Evolutionary conservation across 2,329 filamentous ascomycete genomes (phyloP).

Genomic region (Fusarium mangiferae): DNA sequence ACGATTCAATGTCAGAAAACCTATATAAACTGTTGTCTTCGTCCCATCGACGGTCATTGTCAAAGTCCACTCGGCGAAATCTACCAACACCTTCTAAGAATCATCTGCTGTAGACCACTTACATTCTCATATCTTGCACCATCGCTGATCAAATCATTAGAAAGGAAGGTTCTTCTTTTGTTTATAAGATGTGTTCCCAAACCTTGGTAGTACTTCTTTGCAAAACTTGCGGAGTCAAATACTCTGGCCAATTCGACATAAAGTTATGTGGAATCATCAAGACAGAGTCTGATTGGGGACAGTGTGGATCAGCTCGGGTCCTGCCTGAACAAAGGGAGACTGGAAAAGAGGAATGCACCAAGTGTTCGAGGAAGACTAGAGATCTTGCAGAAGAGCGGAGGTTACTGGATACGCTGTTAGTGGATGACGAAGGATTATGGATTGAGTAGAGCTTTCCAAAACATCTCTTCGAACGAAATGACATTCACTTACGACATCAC

Average conservation of each 20-base stretch:
- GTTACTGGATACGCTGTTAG: neutral
- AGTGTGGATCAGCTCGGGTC: neutral
- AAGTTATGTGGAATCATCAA: neutral
- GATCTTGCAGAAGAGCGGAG: neutral
- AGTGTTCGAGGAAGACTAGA: neutral
- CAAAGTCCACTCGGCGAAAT: fast-evolving
- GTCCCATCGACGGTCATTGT: no score
- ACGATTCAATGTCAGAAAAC: fast-evolving
- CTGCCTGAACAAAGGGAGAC: fast-evolving
- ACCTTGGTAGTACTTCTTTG: neutral
- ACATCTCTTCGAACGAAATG: no score
- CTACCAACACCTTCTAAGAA: no score
- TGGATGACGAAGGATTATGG: neutral
- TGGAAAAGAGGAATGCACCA: neutral
- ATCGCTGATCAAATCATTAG: fast-evolving
- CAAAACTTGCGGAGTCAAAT: neutral
- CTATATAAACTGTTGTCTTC: neutral
- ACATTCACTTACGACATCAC: fast-evolving
- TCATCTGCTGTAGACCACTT: no score
- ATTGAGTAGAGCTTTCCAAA: neutral
- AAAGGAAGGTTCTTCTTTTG: fast-evolving
- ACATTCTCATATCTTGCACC: neutral
- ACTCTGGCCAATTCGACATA: neutral
- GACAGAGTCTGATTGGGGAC: neutral
- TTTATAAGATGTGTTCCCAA: neutral